Evolutionary conservation across 1,139 yeast genomes (phyloP), one percentile per base, ranked within the genome.

Genomic region (Chernovozyma sophiae-reginae): DNA sequence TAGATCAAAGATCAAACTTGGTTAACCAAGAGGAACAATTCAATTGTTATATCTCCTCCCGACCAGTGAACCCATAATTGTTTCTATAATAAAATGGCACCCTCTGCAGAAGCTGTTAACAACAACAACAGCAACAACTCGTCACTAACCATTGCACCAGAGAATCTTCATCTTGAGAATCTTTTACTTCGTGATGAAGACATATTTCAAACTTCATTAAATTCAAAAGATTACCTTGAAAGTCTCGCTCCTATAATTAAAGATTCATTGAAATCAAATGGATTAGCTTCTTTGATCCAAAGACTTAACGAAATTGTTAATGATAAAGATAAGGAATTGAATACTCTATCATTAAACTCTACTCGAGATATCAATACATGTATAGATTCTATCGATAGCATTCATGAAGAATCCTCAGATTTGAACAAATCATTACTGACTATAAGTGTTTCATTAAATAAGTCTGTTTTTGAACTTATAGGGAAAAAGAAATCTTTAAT

Each of bases 241-340:
- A 86, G 84, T 56, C 67, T 86, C 42, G 86, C 89, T 2, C 95
- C 95, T 1, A 73, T 85, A n/a, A 72, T 86, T 43, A 79, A 77
- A 49, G 76, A 79, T 16, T 83, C 90, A n/a, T 60, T 86, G 37
- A 65, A 65, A 35, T 61, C 69, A 17, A 70, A 79, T 45, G 71
- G 79, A 0, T 66, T 86, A 24, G 69, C 79, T 6, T 79, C 73
- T 16, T 64, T 86, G 41, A 66, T 83, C 31, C 68, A 62, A 24
- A 72, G 67, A 41, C 63, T 86, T 42, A 81, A 78, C 38, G 72
- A 64, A 15, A 74, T 81, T 32, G 82, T 81, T 11, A 58, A 66
- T 37, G 68, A 70, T 33, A 81, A 81, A 44, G 89, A 84, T 41
- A 72, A 68, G 22, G 87, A 82, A 47, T 67, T 86, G 45, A 79